Percentiles rank a stretch among this genome's conserved stretches.
These are phyloP conservation scores for Triadica sebifera DNA, from an alignment of 345 rosid genomes.

Conservation along the genomic window DNA sequence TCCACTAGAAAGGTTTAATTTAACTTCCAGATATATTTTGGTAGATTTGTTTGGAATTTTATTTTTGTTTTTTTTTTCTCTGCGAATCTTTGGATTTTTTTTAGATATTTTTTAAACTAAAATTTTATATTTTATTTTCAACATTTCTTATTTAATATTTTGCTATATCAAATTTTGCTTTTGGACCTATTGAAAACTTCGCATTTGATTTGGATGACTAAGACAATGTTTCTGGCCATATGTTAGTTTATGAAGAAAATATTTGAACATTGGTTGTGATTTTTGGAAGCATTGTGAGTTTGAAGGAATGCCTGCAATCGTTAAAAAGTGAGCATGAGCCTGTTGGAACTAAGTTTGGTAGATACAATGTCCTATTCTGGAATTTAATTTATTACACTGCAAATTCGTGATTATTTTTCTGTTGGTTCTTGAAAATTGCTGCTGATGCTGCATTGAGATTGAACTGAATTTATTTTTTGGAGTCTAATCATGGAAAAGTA, in stretches of 20 bases:
- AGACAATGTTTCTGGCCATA: background rate
- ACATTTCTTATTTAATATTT: background rate
- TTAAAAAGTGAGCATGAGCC: conserved; percentile 1
- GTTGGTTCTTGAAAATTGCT: background rate
- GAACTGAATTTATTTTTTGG: background rate
- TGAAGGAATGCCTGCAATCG: background rate
- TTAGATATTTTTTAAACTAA: background rate
- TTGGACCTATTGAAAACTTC: background rate
- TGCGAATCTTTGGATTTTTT: background rate
- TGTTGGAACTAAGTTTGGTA: background rate
- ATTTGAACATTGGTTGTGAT: background rate
- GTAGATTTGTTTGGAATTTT: background rate
- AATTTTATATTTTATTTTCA: background rate
- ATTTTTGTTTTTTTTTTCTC: background rate
- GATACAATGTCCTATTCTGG: background rate
- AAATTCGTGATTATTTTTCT: background rate
- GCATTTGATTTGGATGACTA: background rate
- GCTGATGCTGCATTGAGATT: background rate
- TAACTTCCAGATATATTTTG: background rate
- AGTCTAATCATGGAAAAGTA: background rate
- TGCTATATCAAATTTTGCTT: background rate
- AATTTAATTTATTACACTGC: background rate
- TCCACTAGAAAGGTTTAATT: background rate
- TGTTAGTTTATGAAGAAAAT: conserved; percentile 1
- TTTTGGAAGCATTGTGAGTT: background rate